Base-by-base conservation (phyloP, 139 green algal species). In the Pseudopediastrum boryanum region DNA sequence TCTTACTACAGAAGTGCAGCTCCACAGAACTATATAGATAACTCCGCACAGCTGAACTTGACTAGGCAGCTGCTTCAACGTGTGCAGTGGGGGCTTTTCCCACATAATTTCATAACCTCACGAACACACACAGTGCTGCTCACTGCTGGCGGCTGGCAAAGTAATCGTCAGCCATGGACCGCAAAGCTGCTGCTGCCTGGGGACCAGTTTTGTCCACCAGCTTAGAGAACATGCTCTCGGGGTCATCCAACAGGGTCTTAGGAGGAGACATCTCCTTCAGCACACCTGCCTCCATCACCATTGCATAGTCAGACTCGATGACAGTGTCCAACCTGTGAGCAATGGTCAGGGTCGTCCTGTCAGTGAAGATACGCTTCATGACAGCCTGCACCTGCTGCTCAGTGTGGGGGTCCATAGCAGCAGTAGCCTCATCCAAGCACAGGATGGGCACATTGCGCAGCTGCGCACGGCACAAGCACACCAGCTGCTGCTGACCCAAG, bases 351-450 rank as follows among this genome's bases (percentile, higher is more conserved):
- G 89, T 86, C 50, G 92, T 96, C 78, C 83, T 82, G 61, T 89
- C 82, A 12, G 61, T 39, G 68, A 95, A 89, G 13, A 85, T 68
- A 31, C 69, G 74, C 70, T 79, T 79, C 69, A 88, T 85, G 65
- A 86, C 80, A 35, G 89, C 86, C 43, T 91, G 86, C 71, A 96
- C 91, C 10, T 89, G 82, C 46, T 83, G 71, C 81, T 96, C 92
- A 7, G 87, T 94, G 76, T 90, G 85, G 25, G 85, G 81, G 83
- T 96, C 92, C 69, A 95, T 90, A 38, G 84, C 87, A 13, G 90
- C 90, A 2, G 92, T 96, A 13, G 92, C 92, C 86, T 96, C 92
- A 56, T 96, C 92, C 74, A 92, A 71, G 71, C 91, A 89, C 71
- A 95, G 72, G 43, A 90, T 75, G 52, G 83, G 86, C 50, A 89